Base-by-base conservation (phyloP, 768 basidiomycete species). In the Polyporus arcularius region DNA sequence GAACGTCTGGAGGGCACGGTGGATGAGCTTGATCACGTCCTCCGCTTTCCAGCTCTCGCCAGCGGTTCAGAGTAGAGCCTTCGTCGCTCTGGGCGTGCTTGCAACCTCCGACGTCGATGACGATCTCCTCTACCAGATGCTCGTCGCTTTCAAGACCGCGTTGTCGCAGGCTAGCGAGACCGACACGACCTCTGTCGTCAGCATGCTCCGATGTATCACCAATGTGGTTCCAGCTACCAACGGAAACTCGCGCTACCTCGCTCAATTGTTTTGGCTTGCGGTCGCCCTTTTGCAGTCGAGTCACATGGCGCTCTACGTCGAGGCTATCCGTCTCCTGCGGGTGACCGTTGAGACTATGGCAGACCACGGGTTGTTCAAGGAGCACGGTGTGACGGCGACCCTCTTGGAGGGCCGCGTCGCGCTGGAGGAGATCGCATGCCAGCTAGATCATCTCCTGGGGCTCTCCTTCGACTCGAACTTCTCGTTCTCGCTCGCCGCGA, bases 11-110 rank as follows among this genome's bases (percentile, higher is more conserved):
- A 84, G 90, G 60, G 92, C 94, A 30, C 82, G 95, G 39, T 96
- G 94, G 94, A 94, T 94, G 89, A 87, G 92, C 43, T 72, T 97
- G 58, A 85, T 94, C 14, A 90, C 91, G 1, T 86, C 92, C 1
- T 91, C 90, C 0, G 93, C 94, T 21, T 96, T 96, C 77, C 95
- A 96, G 68, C 82, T 89, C 49, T 92, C 91, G 4, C 89, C 92
- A 0, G 86, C 89, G 2, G 84, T 94, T n/a, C 95, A 96, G 70
- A 86, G 89, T 30, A 86, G 92, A 10, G 90, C 93, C 0, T 96
- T 96, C 72, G 83, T 90, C 35, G 86, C 89, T 3, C 82, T 97
- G 9, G 91, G 91, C 4, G 80, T 83, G n/a, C 80, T 96, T n/a
- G 88, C 92, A 15, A 84, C 84, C 4, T 82, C 88, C 2, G 92